Conservation (phyloP, 2,329 filamentous ascomycete species). For the Metarhizium robertsii region DNA sequence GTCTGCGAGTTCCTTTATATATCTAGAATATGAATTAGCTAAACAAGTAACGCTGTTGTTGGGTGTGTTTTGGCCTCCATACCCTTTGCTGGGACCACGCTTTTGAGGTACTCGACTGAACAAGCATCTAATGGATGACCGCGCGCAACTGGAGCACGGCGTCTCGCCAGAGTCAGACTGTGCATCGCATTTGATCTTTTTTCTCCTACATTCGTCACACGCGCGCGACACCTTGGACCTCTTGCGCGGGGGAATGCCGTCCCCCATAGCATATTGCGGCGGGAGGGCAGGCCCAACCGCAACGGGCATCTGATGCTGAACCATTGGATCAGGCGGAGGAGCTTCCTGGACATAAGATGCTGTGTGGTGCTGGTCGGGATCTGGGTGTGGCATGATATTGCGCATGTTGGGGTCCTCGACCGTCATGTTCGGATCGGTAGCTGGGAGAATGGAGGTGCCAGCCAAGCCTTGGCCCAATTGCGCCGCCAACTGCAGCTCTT, state of each 20-base stretch:
- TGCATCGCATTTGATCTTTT: conserved; percentile 86
- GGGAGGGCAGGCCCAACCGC: conserved; percentile 27
- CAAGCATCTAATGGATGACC: conserved; percentile 66
- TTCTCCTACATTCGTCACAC: conserved; percentile 80
- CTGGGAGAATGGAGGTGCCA: conserved; percentile 36
- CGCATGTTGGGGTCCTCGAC: conserved; percentile 34
- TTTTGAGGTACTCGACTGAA: conserved; percentile 87
- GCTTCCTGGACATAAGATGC: conserved; percentile 28
- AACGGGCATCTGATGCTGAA: conserved; percentile 25
- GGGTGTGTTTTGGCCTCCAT: conserved; percentile 15
- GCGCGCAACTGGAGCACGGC: conserved; percentile 73
- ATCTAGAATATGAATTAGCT: conserved; percentile 35
- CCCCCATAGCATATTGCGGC: conserved; percentile 34
- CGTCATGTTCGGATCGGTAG: conserved; percentile 34
- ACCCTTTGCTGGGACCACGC: conserved; percentile 82
- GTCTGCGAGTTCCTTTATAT: conserved; percentile 87
- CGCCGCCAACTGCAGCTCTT: conserved; percentile 49
- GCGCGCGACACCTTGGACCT: conserved; percentile 80
- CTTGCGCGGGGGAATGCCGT: conserved; percentile 60
- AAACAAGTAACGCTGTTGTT: background rate
- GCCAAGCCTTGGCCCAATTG: conserved; percentile 47
- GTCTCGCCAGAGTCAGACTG: conserved; percentile 62
- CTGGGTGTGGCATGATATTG: conserved; percentile 34
- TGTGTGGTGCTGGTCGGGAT: conserved; percentile 28
- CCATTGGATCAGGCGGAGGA: conserved; percentile 25